phyloP scores from a whole-genome alignment of 306 rosid genomes.

The Prinsepia uniflora region DNA sequence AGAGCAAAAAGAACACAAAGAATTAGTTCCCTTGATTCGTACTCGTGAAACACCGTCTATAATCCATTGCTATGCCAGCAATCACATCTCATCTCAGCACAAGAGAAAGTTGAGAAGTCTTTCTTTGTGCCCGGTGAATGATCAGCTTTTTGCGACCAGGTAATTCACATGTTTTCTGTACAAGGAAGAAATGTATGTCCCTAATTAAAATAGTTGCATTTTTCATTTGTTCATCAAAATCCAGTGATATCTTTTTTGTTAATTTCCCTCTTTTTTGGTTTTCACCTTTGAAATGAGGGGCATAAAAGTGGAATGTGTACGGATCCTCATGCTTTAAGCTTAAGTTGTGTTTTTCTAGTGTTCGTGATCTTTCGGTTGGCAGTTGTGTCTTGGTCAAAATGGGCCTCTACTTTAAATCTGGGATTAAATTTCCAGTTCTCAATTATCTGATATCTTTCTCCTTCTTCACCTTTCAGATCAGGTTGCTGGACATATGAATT shows the following conservation, averaged over 20 bases:
- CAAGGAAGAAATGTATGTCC: slow-evolving; percentile 5
- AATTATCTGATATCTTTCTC: background rate
- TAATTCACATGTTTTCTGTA: slow-evolving; percentile 21
- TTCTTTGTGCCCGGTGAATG: slow-evolving; percentile 73
- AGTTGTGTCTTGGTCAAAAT: background rate
- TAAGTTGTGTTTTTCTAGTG: background rate
- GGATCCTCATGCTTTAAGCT: background rate
- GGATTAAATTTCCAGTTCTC: background rate
- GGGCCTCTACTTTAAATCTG: background rate
- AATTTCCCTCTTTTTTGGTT: background rate
- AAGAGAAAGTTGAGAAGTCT: slow-evolving; percentile 87
- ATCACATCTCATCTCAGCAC: slow-evolving; percentile 79
- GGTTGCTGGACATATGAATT: background rate
- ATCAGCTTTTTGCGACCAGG: slow-evolving; percentile 87
- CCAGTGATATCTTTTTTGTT: background rate
- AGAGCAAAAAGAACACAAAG: slow-evolving; percentile 82
- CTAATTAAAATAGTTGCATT: slow-evolving; percentile 7
- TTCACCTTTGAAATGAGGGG: background rate
- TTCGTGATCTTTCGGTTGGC: background rate
- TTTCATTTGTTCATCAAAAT: background rate
- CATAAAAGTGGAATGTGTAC: background rate
- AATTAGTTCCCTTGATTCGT: slow-evolving; percentile 49
- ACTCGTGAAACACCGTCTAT: slow-evolving; percentile 37
- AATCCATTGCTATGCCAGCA: slow-evolving; percentile 52
- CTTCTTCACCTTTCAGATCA: background rate